phyloP scores from a whole-genome alignment of 441 rosid species.

The Omphalea diandra region DNA sequence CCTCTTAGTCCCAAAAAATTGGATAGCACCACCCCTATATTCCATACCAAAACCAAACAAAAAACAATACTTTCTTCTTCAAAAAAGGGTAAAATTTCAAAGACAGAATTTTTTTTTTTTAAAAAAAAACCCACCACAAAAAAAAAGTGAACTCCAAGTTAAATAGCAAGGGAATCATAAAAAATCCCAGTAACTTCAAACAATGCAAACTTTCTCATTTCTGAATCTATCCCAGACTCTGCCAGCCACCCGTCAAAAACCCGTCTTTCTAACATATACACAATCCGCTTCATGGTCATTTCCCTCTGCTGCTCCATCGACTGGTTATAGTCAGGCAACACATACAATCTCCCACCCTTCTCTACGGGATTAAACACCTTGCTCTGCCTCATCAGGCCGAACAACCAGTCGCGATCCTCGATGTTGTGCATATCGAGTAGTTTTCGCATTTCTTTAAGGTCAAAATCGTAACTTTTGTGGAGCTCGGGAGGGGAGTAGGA shows the following conservation, averaged over 20 bases:
- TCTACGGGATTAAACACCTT: constrained; percentile 59
- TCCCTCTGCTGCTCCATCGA: constrained; percentile 91
- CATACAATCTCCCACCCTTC: constrained; percentile 64
- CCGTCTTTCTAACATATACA: constrained; percentile 52
- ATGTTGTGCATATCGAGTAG: constrained; percentile 68
- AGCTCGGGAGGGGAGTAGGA: constrained; percentile 69
- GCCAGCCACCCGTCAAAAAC: constrained; percentile 78
- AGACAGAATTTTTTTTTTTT: no score
- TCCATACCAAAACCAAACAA: constrained; percentile 6
- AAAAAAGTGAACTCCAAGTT: constrained; percentile 80
- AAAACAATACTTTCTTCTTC: neutral
- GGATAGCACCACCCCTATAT: constrained; percentile 85
- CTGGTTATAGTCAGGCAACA: constrained; percentile 72
- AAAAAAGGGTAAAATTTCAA: no score
- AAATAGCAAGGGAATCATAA: constrained; percentile 71
- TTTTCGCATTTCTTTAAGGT: constrained; percentile 56
- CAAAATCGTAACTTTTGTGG: constrained; percentile 46
- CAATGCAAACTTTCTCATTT: constrained; percentile 58
- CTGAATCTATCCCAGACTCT: constrained; percentile 44
- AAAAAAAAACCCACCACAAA: constrained; percentile 55
- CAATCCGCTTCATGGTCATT: constrained; percentile 64
- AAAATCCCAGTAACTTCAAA: constrained; percentile 52
- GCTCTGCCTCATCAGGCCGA: constrained; percentile 65
- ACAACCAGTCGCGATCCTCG: constrained; percentile 69
- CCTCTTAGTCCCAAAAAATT: constrained; percentile 72